These are phyloP conservation scores for Trichophyton simii DNA, from an alignment of 2,329 filamentous ascomycete genomes.

Conservation along the genomic window DNA sequence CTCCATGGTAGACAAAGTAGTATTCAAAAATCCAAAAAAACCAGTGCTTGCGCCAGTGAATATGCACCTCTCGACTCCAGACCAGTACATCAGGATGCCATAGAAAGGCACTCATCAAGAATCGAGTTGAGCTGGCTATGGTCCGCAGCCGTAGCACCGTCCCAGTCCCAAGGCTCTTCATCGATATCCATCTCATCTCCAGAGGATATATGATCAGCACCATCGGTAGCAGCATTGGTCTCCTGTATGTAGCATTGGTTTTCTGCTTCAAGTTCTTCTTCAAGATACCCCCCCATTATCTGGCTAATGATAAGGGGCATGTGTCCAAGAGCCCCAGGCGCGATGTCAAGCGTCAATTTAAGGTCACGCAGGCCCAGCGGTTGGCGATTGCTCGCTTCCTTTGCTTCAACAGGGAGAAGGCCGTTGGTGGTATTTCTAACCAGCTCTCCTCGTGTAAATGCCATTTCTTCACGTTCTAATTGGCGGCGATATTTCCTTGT, in stretches of 20 bases:
- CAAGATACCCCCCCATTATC: slow-evolving; percentile 58
- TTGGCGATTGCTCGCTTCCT: slow-evolving; percentile 57
- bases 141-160: slow-evolving; percentile 25
- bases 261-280: slow-evolving; percentile 56
- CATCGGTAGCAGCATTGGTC: slow-evolving; percentile 14
- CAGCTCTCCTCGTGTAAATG: slow-evolving; percentile 59
- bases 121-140: slow-evolving; percentile 27
- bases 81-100: slow-evolving; percentile 23
- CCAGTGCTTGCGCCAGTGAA: neutral
- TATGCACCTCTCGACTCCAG: slow-evolving; percentile 2
- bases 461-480: slow-evolving; percentile 62
- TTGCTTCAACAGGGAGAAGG: slow-evolving; percentile 67
- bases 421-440: slow-evolving; percentile 58
- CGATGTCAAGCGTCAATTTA: slow-evolving; percentile 60
- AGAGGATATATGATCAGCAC: slow-evolving; percentile 15
- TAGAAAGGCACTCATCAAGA: slow-evolving; percentile 32
- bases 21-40: neutral
- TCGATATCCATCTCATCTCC: slow-evolving; percentile 32
- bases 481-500: slow-evolving; percentile 66
- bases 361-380: slow-evolving; percentile 68
- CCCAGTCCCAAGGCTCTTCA: slow-evolving; percentile 27
- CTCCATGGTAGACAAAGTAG: neutral
- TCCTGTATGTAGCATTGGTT: slow-evolving; percentile 21
- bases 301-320: slow-evolving; percentile 63
- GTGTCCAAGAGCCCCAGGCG: slow-evolving; percentile 61